Evolutionary conservation across 768 basidiomycete species (phyloP).

Genomic region (Tylopilus felleus): DNA sequence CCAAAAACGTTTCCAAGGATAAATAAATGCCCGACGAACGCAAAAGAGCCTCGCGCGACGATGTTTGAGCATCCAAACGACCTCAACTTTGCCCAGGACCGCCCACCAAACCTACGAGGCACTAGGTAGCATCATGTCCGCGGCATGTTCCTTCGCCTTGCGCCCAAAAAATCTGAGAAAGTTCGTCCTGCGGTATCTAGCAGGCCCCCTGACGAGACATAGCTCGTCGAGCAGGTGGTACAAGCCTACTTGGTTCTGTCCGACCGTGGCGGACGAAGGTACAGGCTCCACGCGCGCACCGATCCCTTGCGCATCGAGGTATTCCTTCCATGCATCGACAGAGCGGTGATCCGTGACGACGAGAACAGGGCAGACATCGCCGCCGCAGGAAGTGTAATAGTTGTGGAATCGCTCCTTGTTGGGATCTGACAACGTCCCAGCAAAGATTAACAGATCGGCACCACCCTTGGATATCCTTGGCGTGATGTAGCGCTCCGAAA

Average conservation of each 20-base stretch:
- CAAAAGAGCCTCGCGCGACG: neutral
- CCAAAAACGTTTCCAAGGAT: neutral
- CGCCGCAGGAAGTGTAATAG: constrained; percentile 18
- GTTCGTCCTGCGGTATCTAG: constrained; percentile 11
- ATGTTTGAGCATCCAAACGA: neutral
- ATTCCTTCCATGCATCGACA: constrained; percentile 9
- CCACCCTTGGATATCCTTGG: constrained; percentile 19
- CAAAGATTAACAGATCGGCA: constrained; percentile 26
- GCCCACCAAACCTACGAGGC: neutral
- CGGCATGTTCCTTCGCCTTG: constrained; percentile 5
- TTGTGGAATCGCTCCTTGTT: constrained; percentile 9
- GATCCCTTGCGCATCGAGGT: constrained; percentile 12
- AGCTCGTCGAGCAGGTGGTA: constrained; percentile 17
- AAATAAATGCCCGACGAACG: neutral
- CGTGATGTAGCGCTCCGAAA: constrained; percentile 12
- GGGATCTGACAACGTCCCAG: constrained; percentile 6
- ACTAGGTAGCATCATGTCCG: neutral
- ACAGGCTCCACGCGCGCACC: constrained; percentile 13
- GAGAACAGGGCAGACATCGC: constrained; percentile 27
- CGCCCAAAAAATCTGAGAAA: constrained; percentile 18
- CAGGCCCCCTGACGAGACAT: constrained; percentile 23
- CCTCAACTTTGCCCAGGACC: neutral
- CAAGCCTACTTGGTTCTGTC: constrained; percentile 2
- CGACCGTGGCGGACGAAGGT: neutral
- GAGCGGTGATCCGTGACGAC: constrained; percentile 13